Conservation (phyloP, 2,329 filamentous ascomycete genomes). For the Byssochlamys sp. region DNA sequence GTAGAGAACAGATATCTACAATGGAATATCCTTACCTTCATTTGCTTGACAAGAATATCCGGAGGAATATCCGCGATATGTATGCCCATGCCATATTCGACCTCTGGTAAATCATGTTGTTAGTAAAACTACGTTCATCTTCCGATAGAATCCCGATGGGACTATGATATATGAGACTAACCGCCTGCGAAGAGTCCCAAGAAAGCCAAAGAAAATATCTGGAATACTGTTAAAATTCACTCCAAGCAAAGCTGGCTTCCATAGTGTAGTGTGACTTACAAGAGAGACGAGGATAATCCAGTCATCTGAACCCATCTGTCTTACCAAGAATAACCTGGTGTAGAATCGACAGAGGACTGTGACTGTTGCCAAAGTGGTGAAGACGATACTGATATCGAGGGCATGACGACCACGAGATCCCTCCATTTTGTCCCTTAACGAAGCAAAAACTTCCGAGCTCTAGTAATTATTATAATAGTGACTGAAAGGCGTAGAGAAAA, state of each 20-base stretch:
- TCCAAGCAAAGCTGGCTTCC: neutral
- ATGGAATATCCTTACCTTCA: constrained; percentile 1
- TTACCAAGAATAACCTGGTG: constrained; percentile 25
- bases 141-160: neutral
- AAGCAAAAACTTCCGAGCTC: neutral
- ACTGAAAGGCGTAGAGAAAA: neutral
- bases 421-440: constrained; percentile 7
- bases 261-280: constrained; percentile 9
- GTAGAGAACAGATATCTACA: neutral
- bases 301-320: constrained; percentile 28
- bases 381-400: constrained; percentile 19
- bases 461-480: neutral
- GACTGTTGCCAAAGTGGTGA: constrained; percentile 21
- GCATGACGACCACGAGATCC: constrained; percentile 17
- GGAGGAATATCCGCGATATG: constrained; percentile 13
- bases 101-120: constrained; percentile 8
- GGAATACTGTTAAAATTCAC: neutral
- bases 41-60: constrained; percentile 1
- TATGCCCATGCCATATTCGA: constrained; percentile 21
- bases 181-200: constrained; percentile 21
- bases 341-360: constrained; percentile 33
- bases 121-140: neutral
- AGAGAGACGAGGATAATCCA: constrained; percentile 28
- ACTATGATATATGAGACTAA: constrained; percentile 8
- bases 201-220: constrained; percentile 22